Conservation (phyloP, 1,284 basidiomycete species). For the Cutaneotrichosporon dermatis region DNA sequence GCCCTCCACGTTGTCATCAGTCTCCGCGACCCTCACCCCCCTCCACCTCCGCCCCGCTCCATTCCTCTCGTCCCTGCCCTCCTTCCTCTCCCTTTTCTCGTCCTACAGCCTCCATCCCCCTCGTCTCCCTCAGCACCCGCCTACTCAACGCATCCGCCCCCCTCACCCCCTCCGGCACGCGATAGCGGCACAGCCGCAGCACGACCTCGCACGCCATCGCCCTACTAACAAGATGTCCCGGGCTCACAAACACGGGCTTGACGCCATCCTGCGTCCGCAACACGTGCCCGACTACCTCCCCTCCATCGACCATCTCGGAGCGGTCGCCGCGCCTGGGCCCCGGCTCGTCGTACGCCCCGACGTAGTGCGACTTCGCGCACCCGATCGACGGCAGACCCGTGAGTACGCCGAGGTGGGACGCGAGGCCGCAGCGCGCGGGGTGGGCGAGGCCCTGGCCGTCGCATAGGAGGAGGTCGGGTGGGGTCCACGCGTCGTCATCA, state of each 20-base stretch:
- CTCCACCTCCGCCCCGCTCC: too few species aligned
- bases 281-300: neutral
- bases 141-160: conserved; percentile 2
- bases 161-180: conserved; percentile 1
- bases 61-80: too few species aligned
- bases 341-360: neutral
- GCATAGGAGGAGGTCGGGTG: conserved; percentile 2
- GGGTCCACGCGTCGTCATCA: neutral
- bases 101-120: neutral
- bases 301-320: neutral
- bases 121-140: neutral
- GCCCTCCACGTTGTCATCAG: too few species aligned
- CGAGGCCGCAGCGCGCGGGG: conserved; percentile 6
- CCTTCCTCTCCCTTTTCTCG: too few species aligned
- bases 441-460: conserved; percentile 7
- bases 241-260: conserved; percentile 2
- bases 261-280: conserved; percentile 1
- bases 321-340: neutral
- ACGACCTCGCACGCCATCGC: neutral
- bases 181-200: neutral
- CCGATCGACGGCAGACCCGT: neutral
- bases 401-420: conserved; percentile 3
- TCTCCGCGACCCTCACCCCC: too few species aligned
- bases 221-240: neutral
- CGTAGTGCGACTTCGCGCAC: conserved; percentile 2